Evolutionary conservation across 1,139 yeast genomes (phyloP).

Genomic region (Suhomyces kunorum): DNA sequence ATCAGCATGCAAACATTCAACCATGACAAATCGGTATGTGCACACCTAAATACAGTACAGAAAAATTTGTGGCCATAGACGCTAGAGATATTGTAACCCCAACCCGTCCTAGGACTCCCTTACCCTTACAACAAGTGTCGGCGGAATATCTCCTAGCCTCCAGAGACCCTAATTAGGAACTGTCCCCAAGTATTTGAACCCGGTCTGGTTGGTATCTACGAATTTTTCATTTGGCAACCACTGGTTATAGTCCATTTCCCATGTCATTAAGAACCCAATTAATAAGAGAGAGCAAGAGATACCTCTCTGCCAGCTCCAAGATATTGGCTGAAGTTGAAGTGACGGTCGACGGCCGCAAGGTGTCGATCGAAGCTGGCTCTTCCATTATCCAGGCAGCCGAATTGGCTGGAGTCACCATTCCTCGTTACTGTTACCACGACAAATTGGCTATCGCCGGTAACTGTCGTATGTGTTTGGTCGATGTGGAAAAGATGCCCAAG

Average conservation of each 20-base stretch:
- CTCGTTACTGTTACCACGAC: constrained; percentile 90
- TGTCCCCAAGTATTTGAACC: constrained; percentile 1
- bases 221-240: constrained; percentile 9
- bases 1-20: constrained; percentile 34
- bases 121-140: constrained; percentile 1
- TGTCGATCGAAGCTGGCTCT: constrained; percentile 81
- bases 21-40: constrained; percentile 16
- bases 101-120: constrained; percentile 6
- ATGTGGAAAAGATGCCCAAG: constrained; percentile 87
- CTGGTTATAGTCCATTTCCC: constrained; percentile 3
- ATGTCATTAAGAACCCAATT: constrained; percentile 26
- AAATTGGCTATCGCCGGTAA: constrained; percentile 92
- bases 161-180: background rate
- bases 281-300: constrained; percentile 32
- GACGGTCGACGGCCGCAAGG: constrained; percentile 76
- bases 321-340: constrained; percentile 63
- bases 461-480: constrained; percentile 93
- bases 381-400: constrained; percentile 91
- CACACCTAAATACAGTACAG: constrained; percentile 13
- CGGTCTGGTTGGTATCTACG: background rate
- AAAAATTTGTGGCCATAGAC: constrained; percentile 17
- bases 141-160: constrained; percentile 3
- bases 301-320: constrained; percentile 29
- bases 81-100: constrained; percentile 11
- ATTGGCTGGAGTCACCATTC: constrained; percentile 84